Evolutionary conservation across 768 basidiomycete genomes (phyloP).

Genomic region (Ephemerocybe angulata): DNA sequence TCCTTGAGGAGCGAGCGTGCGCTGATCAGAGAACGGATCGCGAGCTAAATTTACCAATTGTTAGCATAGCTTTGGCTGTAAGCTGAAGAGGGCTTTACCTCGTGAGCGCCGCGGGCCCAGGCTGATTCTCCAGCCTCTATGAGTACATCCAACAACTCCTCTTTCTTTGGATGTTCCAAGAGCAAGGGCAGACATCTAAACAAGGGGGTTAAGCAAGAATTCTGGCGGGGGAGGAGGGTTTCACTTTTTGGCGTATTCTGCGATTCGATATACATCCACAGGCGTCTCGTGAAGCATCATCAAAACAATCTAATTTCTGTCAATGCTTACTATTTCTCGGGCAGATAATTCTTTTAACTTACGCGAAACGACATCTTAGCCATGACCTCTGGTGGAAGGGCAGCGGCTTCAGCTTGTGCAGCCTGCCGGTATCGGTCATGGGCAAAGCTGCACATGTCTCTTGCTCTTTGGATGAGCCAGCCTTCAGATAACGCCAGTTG

Average conservation of each 20-base stretch:
- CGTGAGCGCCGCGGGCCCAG: conserved; percentile 70
- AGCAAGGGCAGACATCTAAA: conserved; percentile 59
- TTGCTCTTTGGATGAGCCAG: conserved; percentile 67
- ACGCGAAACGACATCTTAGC: conserved; percentile 72
- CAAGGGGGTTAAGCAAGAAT: not conserved
- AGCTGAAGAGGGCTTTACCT: conserved; percentile 37
- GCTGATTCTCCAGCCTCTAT: conserved; percentile 71
- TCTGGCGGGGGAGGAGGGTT: conserved; percentile 6
- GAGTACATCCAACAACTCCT: conserved; percentile 56
- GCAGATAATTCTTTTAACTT: conserved; percentile 12
- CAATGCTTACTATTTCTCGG: not conserved
- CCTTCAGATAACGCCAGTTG: conserved; percentile 68
- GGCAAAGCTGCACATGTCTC: conserved; percentile 74
- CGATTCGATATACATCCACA: conserved; percentile 63
- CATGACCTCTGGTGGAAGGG: conserved; percentile 43
- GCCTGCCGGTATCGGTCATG: conserved; percentile 77
- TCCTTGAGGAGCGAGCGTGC: conserved; percentile 52
- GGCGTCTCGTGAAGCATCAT: conserved; percentile 66
- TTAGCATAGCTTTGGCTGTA: not conserved
- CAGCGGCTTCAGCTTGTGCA: conserved; percentile 55
- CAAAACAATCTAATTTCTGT: conserved; percentile 60
- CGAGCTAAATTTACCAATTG: conserved; percentile 39
- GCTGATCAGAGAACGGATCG: conserved; percentile 57
- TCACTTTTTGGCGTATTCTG: conserved; percentile 65
- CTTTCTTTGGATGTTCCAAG: conserved; percentile 56